Evolutionary conservation across 169 alveolate species (phyloP).

Genomic region (Perkinsus olseni): DNA sequence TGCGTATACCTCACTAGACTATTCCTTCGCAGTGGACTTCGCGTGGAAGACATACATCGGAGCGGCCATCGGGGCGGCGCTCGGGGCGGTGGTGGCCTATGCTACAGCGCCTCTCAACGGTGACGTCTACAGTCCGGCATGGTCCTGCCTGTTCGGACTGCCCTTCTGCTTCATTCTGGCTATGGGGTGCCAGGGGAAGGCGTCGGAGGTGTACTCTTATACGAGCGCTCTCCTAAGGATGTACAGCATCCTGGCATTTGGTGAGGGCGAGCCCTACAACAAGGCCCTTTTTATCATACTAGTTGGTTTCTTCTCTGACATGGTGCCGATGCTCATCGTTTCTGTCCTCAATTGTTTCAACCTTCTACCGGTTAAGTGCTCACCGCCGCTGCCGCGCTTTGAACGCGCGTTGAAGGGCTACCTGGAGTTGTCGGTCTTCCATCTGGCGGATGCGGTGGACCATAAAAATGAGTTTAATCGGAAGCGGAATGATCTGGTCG

Average conservation of each 20-base stretch:
- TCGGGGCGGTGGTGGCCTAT: neutral
- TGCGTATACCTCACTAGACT: neutral
- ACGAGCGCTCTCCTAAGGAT: neutral
- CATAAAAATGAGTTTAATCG: neutral
- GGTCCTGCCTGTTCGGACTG: neutral
- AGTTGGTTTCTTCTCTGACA: neutral
- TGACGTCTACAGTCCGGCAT: neutral
- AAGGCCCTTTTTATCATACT: neutral
- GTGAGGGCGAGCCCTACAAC: neutral
- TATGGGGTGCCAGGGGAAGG: neutral
- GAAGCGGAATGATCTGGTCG: neutral
- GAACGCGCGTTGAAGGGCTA: neutral
- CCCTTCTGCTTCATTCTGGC: neutral
- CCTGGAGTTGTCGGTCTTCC: neutral
- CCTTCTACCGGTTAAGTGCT: neutral
- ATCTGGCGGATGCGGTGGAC: neutral
- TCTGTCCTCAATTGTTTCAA: neutral
- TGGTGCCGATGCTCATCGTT: neutral
- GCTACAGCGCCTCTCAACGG: neutral
- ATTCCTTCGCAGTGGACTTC: neutral
- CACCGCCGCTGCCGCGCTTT: neutral
- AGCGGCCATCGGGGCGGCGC: neutral
- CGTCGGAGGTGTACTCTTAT: neutral
- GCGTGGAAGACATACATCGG: neutral
- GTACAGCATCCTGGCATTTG: neutral